Conservation (phyloP, 441 rosid species). For the Theobroma grandiflorum region DNA sequence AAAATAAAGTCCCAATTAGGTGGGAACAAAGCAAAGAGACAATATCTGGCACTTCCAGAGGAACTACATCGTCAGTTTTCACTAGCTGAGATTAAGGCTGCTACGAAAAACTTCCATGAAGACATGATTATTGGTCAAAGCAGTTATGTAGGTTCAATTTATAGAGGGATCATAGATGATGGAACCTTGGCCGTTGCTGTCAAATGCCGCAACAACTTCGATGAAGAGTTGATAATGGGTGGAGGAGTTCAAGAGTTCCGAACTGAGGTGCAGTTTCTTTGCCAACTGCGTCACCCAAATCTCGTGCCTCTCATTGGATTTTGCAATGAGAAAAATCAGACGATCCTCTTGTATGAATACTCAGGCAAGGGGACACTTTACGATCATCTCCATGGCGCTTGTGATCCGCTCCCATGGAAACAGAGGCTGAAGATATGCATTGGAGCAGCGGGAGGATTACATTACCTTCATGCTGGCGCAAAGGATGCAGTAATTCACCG, state of each 20-base stretch:
- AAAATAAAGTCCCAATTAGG: too few relatives aligned
- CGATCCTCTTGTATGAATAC: constrained; percentile 43
- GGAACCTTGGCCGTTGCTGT: neutral
- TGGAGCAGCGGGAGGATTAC: constrained; percentile 3
- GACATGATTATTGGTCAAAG: constrained; percentile 39
- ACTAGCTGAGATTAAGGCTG: too few relatives aligned
- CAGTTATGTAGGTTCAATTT: neutral
- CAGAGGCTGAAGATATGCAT: neutral
- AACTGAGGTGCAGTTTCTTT: too few relatives aligned
- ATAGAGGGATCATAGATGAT: constrained; percentile 26
- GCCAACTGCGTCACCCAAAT: constrained; percentile 42
- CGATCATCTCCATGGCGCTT: constrained; percentile 34
- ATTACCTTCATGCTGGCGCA: constrained; percentile 8
- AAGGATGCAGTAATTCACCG: neutral
- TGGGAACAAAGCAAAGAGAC: too few relatives aligned
- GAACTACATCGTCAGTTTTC: constrained; percentile 35
- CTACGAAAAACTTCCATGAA: constrained; percentile 34
- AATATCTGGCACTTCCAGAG: too few relatives aligned
- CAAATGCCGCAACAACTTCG: too few relatives aligned
- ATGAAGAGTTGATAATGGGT: neutral
- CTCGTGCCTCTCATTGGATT: constrained; percentile 48
- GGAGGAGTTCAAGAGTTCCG: constrained; percentile 39
- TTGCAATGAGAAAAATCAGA: constrained; percentile 39
- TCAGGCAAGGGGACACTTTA: constrained; percentile 38
- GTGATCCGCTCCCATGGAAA: too few relatives aligned